Evolutionary conservation across 179 eudicot species (phyloP), one percentile per base, ranked within the genome.

Genomic region (Silene vulgaris): DNA sequence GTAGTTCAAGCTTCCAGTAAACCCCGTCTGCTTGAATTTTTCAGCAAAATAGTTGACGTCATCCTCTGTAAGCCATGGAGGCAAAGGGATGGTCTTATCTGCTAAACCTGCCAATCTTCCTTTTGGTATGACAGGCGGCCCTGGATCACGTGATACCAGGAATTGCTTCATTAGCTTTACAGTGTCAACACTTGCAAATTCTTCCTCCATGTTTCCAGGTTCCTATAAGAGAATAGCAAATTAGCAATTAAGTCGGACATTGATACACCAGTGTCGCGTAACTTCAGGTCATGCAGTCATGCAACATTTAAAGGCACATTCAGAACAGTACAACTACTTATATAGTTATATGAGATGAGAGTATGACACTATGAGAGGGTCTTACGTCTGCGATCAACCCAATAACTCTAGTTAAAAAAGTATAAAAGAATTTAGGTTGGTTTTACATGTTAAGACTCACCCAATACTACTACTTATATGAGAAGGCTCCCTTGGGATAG

Each of bases 181-280:
- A 3, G 88, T 85, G 76, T 87, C 97, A 50, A 84, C 43, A 21
- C 80, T 79, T 35, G 86, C 84, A 73, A 91, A 83, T 72, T 91
- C 97, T 76, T 88, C 90, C 82, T 94, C 98, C 16, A 80, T 87
- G 30, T 87, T 88, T 63, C 91, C 94, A 52, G 94, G 97, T 82
- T 84, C 87, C 98, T 94, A 70, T 73, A 81, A 6, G 37, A 57
- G 19, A 30, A 35, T 35, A 35, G 40, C 40, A 35, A 76, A 30
- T 5, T 35, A 35, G 40, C 40, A 35, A 76, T 65, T 13, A 21
- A 43, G 65, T 32, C 68, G 69, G 54, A 19, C 59, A 65, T 16
- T 2, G 12, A 73, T 69, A 14, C 65, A 72, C 3, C 69, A 29
- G 20, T 1, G 17, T 30, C 40, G 30, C 0, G 8, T 8, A 60